Percentiles rank a stretch among this genome's conserved stretches.
These are phyloP conservation scores for Cystobasidiaceae sp. DNA, from an alignment of 1,284 basidiomycete species.

Conservation along the genomic window DNA sequence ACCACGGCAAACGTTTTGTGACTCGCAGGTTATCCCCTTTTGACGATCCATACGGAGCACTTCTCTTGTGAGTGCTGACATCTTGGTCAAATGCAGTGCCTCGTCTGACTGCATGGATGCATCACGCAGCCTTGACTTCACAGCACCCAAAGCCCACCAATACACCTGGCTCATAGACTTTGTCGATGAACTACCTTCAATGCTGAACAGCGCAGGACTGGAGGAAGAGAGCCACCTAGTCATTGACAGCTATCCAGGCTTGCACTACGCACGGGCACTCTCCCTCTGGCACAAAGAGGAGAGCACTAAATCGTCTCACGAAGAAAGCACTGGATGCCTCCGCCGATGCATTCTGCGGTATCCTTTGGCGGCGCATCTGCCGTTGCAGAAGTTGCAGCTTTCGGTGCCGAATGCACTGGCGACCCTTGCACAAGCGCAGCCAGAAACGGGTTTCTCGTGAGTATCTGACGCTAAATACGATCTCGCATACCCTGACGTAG, in stretches of 20 bases:
- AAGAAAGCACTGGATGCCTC: conserved; percentile 61
- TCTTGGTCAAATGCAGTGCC: neutral
- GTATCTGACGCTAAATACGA: too few relatives aligned
- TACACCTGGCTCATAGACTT: conserved; percentile 68
- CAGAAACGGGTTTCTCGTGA: conserved; percentile 26
- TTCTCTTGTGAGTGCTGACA: conserved; percentile 64
- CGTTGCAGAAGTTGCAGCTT: conserved; percentile 77
- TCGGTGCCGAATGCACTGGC: conserved; percentile 58
- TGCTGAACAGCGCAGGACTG: conserved; percentile 26
- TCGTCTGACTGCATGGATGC: neutral
- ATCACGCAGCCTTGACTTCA: conserved; percentile 15
- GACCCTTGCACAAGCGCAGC: conserved; percentile 25
- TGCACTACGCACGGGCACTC: conserved; percentile 70
- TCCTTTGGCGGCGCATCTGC: conserved; percentile 68
- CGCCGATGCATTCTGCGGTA: conserved; percentile 67
- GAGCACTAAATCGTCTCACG: conserved; percentile 57
- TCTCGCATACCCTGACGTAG: neutral
- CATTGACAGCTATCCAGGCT: conserved; percentile 66
- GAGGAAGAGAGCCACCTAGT: conserved; percentile 47
- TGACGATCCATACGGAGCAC: conserved; percentile 74
- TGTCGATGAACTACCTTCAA: conserved; percentile 45
- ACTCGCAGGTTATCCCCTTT: conserved; percentile 20
- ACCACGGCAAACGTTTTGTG: neutral
- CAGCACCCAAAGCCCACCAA: conserved; percentile 19
- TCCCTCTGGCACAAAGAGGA: conserved; percentile 55